Base-by-base conservation (phyloP, 768 basidiomycete species). In the Termitomyces heimii region DNA sequence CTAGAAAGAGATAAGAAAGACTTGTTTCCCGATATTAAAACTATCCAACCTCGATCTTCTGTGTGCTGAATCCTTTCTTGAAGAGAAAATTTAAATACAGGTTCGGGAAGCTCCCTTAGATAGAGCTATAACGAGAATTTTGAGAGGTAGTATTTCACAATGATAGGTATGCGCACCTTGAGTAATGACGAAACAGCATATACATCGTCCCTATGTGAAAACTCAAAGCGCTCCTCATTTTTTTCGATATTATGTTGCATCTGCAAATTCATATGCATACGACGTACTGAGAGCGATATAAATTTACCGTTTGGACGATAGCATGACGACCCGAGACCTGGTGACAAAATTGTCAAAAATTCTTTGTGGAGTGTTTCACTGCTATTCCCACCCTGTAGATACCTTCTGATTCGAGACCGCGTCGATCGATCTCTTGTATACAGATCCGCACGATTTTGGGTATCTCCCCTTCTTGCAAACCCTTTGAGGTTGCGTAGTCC, bases 251-350 rank as follows among this genome's bases (percentile, higher is more conserved):
- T 89, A 63, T 90, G 91, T 68, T 90, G 86, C 57, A 95, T 71
- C 92, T 94, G 63, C 34, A 22, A 53, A 52, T 9, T 42, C 9
- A 49, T 40, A 12, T 52, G 26, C 18, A 29, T 39, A 37, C 18
- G 9, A 12, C 18, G 10, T 24, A 5, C 24, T n/a, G 7, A n/a
- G 35, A 34, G 24, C 26, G 14, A 28, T 28, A 49, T 1, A 49
- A 28, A 20, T 82, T 55, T 63, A 94, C 92, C 64, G 86, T 80
- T 67, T 92, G 91, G 26, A 96, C 87, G 57, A 86, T 72, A 16
- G 94, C 89, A 71, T 92, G 89, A 53, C 94, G 80, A 14, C 92
- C 92, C 3, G 91, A 91, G 14, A 92, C 84, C 90, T 92, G 57
- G n/a, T 14, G 10, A 13, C 4, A 50, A 37, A 35, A 47, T 58